Evolutionary conservation across 805 yeast species (phyloP).

Genomic region (Geotrichum ghanense): DNA sequence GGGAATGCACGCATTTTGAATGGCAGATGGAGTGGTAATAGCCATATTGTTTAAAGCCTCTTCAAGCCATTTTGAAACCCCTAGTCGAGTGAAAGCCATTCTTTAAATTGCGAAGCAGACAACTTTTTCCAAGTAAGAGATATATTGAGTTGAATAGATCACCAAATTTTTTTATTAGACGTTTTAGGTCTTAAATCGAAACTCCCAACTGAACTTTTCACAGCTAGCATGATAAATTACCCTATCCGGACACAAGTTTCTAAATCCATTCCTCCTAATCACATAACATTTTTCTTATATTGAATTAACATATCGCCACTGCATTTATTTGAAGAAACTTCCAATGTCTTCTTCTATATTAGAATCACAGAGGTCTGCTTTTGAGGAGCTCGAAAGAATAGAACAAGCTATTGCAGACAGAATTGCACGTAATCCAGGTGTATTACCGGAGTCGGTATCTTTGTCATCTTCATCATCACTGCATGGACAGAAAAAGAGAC

Average conservation of each 20-base stretch:
- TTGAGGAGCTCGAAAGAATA: conserved; percentile 53
- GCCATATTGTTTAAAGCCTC: conserved; percentile 77
- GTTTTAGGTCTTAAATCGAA: no score
- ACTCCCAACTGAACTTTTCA: no score
- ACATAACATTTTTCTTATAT: no score
- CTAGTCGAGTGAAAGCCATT: conserved; percentile 45
- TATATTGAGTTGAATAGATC: no score
- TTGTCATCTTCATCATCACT: conserved; percentile 20
- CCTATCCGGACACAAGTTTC: no score
- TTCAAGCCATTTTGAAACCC: conserved; percentile 75
- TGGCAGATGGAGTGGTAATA: conserved; percentile 71
- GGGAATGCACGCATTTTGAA: conserved; percentile 85
- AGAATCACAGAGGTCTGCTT: conserved; percentile 17
- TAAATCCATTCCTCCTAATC: no score
- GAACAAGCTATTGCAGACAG: conserved; percentile 58
- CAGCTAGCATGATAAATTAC: no score
- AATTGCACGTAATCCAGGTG: conserved; percentile 42
- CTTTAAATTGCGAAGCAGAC: neutral
- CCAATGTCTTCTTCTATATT: conserved; percentile 9
- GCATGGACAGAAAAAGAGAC: conserved; percentile 29
- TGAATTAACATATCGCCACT: no score
- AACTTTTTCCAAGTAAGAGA: no score
- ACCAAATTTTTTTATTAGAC: no score
- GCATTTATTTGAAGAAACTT: no score
- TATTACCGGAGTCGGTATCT: conserved; percentile 29